phyloP scores from a whole-genome alignment of 306 rosid genomes.

The Cicer arietinum region DNA sequence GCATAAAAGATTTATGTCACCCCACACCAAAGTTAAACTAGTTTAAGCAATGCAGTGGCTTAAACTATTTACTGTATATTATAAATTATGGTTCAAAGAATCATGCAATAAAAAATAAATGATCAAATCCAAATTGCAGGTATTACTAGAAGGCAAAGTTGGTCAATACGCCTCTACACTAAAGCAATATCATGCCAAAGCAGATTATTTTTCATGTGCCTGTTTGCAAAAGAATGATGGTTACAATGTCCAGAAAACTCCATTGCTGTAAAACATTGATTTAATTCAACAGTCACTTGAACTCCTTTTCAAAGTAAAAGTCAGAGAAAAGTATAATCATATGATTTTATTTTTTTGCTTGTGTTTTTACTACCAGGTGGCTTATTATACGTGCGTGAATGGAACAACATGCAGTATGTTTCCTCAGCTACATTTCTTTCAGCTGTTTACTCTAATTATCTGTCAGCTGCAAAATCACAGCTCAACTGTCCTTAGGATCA shows the following conservation, averaged over 20 bases:
- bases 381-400: constrained; percentile 67
- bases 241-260: constrained; percentile 72
- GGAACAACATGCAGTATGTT: constrained; percentile 92
- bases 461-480: constrained; percentile 59
- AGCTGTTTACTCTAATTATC: constrained; percentile 73
- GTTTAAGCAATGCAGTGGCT: constrained; percentile 12
- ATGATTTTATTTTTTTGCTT: not conserved
- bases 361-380: constrained; percentile 57
- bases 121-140: constrained; percentile 49
- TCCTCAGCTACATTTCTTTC: constrained; percentile 73
- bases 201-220: constrained; percentile 81
- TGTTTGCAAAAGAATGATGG: constrained; percentile 86
- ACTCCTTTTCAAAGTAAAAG: not conserved
- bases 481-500: constrained; percentile 76
- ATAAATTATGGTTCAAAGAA: constrained; percentile 23
- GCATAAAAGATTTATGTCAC: too few relatives aligned
- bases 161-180: constrained; percentile 63
- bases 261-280: constrained; percentile 15
- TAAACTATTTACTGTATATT: constrained; percentile 6
- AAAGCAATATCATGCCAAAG: constrained; percentile 86
- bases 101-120: constrained; percentile 22
- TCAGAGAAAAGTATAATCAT: constrained; percentile 4
- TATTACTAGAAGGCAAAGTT: constrained; percentile 70
- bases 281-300: not conserved
- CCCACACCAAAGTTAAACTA: not conserved